phyloP scores from a whole-genome alignment of 2,329 filamentous ascomycete species.

The Dactylonectria macrodidyma region DNA sequence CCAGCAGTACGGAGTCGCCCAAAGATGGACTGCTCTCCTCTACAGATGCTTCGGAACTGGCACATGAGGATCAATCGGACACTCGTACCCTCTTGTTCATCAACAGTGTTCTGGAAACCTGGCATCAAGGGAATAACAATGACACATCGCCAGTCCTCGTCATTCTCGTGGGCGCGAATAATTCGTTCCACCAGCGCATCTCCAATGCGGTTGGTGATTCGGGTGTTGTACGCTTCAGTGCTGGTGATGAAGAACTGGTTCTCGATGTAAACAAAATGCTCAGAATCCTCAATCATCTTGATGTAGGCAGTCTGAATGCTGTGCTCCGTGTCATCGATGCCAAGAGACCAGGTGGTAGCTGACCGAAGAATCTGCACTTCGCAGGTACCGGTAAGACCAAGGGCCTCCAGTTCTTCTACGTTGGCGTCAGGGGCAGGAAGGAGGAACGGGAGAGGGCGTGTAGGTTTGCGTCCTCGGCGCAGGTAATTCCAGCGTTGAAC shows the following conservation, averaged over 20 bases:
- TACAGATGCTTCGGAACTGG: conserved; percentile 95
- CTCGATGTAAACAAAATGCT: conserved; percentile 98
- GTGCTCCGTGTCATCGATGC: conserved; percentile 88
- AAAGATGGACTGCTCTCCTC: conserved; percentile 93
- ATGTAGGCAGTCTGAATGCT: conserved; percentile 97
- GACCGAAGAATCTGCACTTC: conserved; percentile 97
- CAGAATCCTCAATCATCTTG: conserved; percentile 93
- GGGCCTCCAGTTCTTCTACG: conserved; percentile 84
- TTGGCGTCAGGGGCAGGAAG: conserved; percentile 95
- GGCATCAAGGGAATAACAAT: conserved; percentile 96
- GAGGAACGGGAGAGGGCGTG: conserved; percentile 92
- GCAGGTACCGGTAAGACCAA: conserved; percentile 93
- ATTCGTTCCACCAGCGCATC: conserved; percentile 95
- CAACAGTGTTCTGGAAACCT: conserved; percentile 98
- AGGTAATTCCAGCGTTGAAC: conserved; percentile 99
- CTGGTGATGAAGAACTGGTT: conserved; percentile 99
- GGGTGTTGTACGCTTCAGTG: conserved; percentile 87
- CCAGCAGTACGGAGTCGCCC: conserved; percentile 83
- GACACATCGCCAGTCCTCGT: conserved; percentile 91
- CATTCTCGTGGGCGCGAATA: conserved; percentile 84
- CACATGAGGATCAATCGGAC: conserved; percentile 97
- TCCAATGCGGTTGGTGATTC: conserved; percentile 93
- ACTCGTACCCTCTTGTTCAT: conserved; percentile 93
- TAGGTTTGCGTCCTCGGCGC: conserved; percentile 91
- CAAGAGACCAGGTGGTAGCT: conserved; percentile 91